These are phyloP conservation scores for Cryptococcus hybrid DNA, from an alignment of 1,284 basidiomycete genomes.

Conservation along the genomic window DNA sequence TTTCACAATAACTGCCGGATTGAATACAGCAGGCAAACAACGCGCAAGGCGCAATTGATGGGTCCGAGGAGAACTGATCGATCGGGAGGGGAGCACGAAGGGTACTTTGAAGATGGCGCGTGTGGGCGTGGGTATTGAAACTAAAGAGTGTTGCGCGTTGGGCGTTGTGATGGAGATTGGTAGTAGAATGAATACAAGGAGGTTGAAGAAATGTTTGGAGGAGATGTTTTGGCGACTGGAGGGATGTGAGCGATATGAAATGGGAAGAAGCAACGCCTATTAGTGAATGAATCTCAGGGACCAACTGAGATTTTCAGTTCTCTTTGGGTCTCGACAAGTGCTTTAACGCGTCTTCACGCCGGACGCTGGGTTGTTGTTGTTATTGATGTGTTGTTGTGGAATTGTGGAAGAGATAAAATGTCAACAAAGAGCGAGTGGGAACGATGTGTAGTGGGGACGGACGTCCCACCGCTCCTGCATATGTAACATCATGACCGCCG, in stretches of 20 bases:
- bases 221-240: neutral
- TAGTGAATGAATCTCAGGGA: too few relatives aligned
- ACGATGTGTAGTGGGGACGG: neutral
- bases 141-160: too few relatives aligned
- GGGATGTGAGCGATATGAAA: neutral
- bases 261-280: too few relatives aligned
- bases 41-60: too few relatives aligned
- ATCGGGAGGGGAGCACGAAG: neutral
- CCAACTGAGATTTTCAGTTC: too few relatives aligned
- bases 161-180: neutral
- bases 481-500: neutral
- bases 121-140: too few relatives aligned
- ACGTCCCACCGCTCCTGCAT: neutral
- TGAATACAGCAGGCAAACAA: neutral
- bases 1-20: neutral
- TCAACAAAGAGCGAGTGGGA: too few relatives aligned
- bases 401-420: neutral
- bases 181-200: constrained; percentile 4
- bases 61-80: too few relatives aligned
- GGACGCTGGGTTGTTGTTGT: too few relatives aligned
- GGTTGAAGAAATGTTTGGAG: neutral
- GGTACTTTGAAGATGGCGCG: too few relatives aligned
- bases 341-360: too few relatives aligned
- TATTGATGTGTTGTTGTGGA: neutral
- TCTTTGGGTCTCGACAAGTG: too few relatives aligned